Evolutionary conservation across 495 filamentous ascomycete species (phyloP).

Genomic region (Aspergillus carlsbadensis): DNA sequence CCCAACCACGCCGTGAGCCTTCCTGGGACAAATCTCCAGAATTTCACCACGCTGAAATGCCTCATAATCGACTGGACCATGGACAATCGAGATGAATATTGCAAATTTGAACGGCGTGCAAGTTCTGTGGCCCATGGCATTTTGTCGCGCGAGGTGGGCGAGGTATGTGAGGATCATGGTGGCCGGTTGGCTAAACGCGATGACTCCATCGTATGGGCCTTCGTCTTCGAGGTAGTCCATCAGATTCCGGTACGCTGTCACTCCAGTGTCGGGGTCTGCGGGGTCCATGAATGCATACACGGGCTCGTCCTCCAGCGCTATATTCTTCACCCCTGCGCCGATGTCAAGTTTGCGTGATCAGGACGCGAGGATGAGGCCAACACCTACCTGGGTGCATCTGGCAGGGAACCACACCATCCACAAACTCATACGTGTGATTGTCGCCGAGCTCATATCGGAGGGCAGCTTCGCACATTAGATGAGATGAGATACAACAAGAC

Average conservation of each 20-base stretch:
- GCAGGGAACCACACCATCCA: constrained; percentile 27
- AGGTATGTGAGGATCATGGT: constrained; percentile 10
- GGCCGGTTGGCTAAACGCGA: constrained; percentile 34
- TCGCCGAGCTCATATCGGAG: constrained; percentile 32
- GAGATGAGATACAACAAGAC: background rate
- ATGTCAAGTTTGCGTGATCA: background rate
- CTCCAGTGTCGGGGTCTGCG: background rate
- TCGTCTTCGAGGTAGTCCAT: constrained; percentile 18
- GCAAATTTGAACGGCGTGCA: constrained; percentile 15
- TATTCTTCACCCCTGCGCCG: constrained; percentile 3
- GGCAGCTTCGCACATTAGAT: constrained; percentile 14
- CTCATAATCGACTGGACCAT: constrained; percentile 1
- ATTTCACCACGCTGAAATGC: background rate
- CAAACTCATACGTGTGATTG: constrained; percentile 34
- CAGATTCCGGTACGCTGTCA: constrained; percentile 7
- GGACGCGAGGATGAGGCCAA: background rate
- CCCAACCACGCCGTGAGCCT: constrained; percentile 2
- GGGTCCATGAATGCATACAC: constrained; percentile 9
- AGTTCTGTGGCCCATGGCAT: background rate
- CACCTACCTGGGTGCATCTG: constrained; percentile 22
- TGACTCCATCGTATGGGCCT: constrained; percentile 37
- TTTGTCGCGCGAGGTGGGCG: background rate
- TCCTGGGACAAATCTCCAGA: background rate
- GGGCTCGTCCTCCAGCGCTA: constrained; percentile 3
- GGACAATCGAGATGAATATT: constrained; percentile 10